Evolutionary conservation across 768 basidiomycete genomes (phyloP), one percentile per base, ranked within the genome.

Genomic region (Suillus sp.): DNA sequence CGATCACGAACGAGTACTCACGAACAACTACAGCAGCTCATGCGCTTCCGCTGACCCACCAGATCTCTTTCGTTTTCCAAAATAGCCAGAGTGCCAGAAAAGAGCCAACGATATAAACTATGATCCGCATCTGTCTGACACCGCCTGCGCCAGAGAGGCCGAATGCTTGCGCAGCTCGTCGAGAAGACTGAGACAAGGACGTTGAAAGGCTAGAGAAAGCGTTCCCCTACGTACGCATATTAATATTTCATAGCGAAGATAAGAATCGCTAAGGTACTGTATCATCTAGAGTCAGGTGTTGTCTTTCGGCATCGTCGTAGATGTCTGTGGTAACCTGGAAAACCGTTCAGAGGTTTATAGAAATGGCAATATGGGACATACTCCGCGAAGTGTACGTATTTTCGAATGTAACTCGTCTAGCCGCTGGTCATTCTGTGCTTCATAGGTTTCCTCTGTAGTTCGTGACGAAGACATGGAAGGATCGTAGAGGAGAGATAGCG

Each of bases 381-480:
- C 93, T n/a, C 90, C 89, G 65, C 92, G 86, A 54, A 95, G 72
- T 20, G 89, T 90, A 47, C 92, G 84, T 55, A 94, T 85, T 73
- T 95, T 95, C 22, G 91, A 86, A 74, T 95, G 93, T 2, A 95
- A 80, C 57, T 92, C 90, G 62, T 95, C 92, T 13, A 95, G 81
- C 34, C 86, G 81, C 70, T 92, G 87, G 79, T 95, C 92, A 72
- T 95, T 95, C 74, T 95, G 93, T 8, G 83, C 72, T 74, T 95
- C 93, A 69, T 94, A 93, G 1, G 88, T 90, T 62, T 90, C 85
- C 71, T 92, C 90, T 9, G 83, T 80, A 22, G 78, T 71, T 63
- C 68, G 70, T 16, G 79, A 79, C 47, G 75, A 72, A 32, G 79
- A 77, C 79, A 80, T 80, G 48, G 61, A 60, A 14, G 59, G 43